phyloP scores from a whole-genome alignment of 306 rosid genomes.

The Neltuma alba region DNA sequence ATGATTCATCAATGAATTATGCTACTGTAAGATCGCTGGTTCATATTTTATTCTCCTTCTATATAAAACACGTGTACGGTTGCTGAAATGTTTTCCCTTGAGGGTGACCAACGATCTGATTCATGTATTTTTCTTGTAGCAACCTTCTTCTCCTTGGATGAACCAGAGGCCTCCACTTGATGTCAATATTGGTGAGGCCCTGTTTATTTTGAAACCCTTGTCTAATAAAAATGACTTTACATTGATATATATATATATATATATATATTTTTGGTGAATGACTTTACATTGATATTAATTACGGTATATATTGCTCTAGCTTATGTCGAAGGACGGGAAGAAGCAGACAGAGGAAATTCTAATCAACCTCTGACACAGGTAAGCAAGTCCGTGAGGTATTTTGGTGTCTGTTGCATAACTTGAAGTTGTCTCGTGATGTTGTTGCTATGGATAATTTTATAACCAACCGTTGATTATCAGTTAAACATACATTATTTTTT shows the following conservation, averaged over 20 bases:
- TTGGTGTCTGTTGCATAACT: constrained; percentile 36
- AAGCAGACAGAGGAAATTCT: constrained; percentile 80
- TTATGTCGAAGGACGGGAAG: constrained; percentile 97
- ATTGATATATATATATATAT: no score
- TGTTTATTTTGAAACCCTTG: constrained; percentile 22
- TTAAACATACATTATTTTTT: neutral
- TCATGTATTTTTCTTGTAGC: constrained; percentile 57
- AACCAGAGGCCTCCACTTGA: constrained; percentile 87
- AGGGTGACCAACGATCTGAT: constrained; percentile 25
- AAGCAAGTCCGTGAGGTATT: constrained; percentile 38
- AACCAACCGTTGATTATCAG: neutral
- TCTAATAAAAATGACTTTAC: constrained; percentile 35
- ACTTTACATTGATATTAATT: constrained; percentile 47
- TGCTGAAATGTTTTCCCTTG: neutral
- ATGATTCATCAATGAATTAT: neutral
- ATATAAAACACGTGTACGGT: neutral
- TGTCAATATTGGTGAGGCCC: constrained; percentile 91
- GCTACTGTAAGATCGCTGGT: neutral
- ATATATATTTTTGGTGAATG: no score
- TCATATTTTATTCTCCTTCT: neutral
- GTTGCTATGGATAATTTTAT: neutral
- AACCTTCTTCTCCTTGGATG: constrained; percentile 95
- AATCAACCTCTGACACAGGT: constrained; percentile 83
- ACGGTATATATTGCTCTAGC: constrained; percentile 58
- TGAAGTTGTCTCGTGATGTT: constrained; percentile 16